Conservation (phyloP, 768 basidiomycete species). For the Suillus cothurnatus region DNA sequence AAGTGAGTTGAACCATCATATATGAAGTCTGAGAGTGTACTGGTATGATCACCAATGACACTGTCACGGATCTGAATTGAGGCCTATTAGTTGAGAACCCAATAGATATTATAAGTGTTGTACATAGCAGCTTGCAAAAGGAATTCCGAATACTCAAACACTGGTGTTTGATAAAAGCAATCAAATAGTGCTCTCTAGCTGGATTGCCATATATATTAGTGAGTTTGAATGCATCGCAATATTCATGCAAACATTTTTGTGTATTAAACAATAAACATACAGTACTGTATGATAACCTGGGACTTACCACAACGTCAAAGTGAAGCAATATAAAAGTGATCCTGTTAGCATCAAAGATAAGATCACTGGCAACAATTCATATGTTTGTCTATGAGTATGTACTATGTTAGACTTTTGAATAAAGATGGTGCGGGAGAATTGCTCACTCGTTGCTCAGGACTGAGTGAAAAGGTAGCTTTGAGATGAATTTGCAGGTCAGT, state of each 20-base stretch:
- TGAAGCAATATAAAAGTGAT: conserved; percentile 4
- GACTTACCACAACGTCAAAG: conserved; percentile 4
- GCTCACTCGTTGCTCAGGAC: background rate
- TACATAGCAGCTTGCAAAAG: background rate
- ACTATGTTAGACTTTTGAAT: background rate
- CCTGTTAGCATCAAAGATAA: background rate
- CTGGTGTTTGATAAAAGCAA: background rate
- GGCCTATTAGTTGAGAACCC: too few species aligned
- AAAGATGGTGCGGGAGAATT: background rate
- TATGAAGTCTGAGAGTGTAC: background rate
- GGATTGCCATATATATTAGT: background rate
- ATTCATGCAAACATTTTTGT: background rate
- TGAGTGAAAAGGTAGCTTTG: conserved; percentile 1
- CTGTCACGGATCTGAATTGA: background rate
- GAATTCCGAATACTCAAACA: background rate
- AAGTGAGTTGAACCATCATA: background rate
- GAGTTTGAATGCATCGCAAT: background rate
- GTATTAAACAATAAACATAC: background rate
- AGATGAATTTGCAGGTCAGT: background rate
- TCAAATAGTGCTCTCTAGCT: background rate
- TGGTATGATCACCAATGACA: background rate
- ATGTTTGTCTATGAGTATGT: background rate
- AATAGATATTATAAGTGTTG: too few species aligned
- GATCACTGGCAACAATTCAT: background rate
- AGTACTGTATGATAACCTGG: background rate